phyloP scores from a whole-genome alignment of 2,329 filamentous ascomycete species.

The Fusarium camptoceras region DNA sequence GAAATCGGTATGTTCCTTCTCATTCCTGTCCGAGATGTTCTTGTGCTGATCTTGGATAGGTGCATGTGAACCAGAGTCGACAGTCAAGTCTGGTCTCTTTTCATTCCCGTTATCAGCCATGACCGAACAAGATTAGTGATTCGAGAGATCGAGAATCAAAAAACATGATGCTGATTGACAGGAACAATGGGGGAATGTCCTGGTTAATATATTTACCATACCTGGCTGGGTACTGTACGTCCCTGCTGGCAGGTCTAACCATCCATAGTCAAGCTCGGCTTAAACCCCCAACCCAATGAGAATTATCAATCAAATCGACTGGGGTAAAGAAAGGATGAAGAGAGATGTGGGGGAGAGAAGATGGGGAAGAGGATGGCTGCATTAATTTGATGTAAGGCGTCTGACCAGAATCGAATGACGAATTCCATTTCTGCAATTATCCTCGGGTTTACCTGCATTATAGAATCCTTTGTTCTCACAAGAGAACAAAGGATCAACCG shows the following conservation, averaged over 20 bases:
- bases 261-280: conserved; percentile 16
- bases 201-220: conserved; percentile 30
- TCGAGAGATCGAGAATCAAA: background rate
- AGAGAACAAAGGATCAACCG: too few species aligned
- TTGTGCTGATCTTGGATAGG: conserved; percentile 4
- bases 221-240: background rate
- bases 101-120: conserved; percentile 27
- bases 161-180: background rate
- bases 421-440: background rate
- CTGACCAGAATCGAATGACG: conserved; percentile 23
- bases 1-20: conserved; percentile 16
- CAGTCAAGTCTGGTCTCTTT: conserved; percentile 20
- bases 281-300: conserved; percentile 25
- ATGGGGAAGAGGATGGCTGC: background rate
- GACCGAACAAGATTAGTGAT: background rate
- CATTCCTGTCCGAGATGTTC: conserved; percentile 9
- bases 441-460: background rate
- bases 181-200: conserved; percentile 19
- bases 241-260: conserved; percentile 1
- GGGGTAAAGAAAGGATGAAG: conserved; percentile 2
- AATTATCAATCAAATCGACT: conserved; percentile 27
- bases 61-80: conserved; percentile 8
- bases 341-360: conserved; percentile 32
- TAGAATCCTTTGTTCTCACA: background rate
- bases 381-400: background rate